Evolutionary conservation across 2,329 filamentous ascomycete species (phyloP).

Genomic region (Pseudopithomyces maydicus): DNA sequence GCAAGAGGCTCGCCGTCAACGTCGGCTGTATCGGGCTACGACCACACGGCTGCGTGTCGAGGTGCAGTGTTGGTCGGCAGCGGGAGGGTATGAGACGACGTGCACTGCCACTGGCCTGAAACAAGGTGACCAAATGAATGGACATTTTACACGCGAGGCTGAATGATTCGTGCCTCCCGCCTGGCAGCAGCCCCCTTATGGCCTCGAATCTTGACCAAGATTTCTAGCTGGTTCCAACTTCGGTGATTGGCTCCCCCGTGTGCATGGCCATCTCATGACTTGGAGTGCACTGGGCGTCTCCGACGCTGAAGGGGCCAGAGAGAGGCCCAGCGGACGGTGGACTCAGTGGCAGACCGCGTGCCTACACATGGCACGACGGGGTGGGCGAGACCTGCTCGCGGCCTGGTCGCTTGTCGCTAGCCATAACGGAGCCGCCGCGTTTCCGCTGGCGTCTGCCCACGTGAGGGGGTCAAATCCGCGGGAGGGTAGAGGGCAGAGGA

Average conservation of each 20-base stretch:
- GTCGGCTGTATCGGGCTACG: slow-evolving; percentile 3
- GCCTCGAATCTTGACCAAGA: slow-evolving; percentile 19
- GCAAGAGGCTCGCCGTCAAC: slow-evolving; percentile 20
- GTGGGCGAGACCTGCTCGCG: neutral
- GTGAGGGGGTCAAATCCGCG: slow-evolving; percentile 6
- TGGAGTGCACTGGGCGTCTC: neutral
- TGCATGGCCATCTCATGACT: slow-evolving; percentile 6
- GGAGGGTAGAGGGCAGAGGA: slow-evolving; percentile 3
- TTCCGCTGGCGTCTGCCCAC: slow-evolving; percentile 1
- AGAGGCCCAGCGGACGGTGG: slow-evolving; percentile 4
- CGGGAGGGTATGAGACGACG: slow-evolving; percentile 5
- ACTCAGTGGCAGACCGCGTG: neutral
- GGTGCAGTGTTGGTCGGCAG: neutral
- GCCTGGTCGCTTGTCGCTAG: neutral
- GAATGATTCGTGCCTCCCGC: slow-evolving; percentile 21
- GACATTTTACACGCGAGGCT: slow-evolving; percentile 16
- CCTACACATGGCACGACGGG: slow-evolving; percentile 8
- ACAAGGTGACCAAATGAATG: slow-evolving; percentile 12
- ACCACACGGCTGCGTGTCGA: neutral
- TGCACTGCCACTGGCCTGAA: slow-evolving; percentile 9
- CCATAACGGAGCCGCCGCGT: neutral
- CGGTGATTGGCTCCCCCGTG: slow-evolving; percentile 35
- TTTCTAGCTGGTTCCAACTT: slow-evolving; percentile 41
- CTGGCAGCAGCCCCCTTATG: neutral
- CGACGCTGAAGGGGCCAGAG: neutral